Base-by-base conservation (phyloP, 768 basidiomycete species). In the Russula earlei region DNA sequence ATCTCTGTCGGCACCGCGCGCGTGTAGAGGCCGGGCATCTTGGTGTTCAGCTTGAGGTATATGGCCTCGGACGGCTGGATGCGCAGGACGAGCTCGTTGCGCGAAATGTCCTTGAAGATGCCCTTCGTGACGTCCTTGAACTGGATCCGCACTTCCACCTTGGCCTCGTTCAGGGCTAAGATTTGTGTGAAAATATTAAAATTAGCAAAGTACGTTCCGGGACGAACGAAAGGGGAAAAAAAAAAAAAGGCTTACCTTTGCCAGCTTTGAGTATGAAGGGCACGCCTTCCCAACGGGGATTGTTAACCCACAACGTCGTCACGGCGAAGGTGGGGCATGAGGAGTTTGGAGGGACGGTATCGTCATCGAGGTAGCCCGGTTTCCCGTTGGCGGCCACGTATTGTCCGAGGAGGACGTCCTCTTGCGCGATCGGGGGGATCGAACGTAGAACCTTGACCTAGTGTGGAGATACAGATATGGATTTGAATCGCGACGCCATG, bases 301-400 rank as follows among this genome's bases (percentile, higher is more conserved):
- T 96, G 73, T 96, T 79, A 69, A 99, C 91, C 82, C 83, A 87
- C 22, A 98, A 77, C 12, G 87, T 87, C 48, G 84, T 83, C 7
- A 91, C 91, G 46, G 95, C 94, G 66, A 84, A 99, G 5, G 95
- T 99, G 7, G 96, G 95, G 73, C 93, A 96, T 41, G 82, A 79
- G 22, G 94, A 97, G 67, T 82, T 81, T 67, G 80, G 91, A 36
- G 95, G 95, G 24, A 98, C 95, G 2, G 91, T 97, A 27, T 87
- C 82, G 68, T 99, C 95, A 61, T 99, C 95, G 56, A 96, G 83
- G 70, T 99, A 98, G n/a, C 95, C 95, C n/a, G 96, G 94, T 71
- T 97, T 96, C 56, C 85, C 89, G 63, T 88, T 83, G 25, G 86
- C 85, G 34, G 76, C 75, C 49, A 90, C 87, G 69, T 99, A 99